These are phyloP conservation scores for Lathyrus tuberosus DNA, from an alignment of 306 rosid species.

Conservation along the genomic window DNA sequence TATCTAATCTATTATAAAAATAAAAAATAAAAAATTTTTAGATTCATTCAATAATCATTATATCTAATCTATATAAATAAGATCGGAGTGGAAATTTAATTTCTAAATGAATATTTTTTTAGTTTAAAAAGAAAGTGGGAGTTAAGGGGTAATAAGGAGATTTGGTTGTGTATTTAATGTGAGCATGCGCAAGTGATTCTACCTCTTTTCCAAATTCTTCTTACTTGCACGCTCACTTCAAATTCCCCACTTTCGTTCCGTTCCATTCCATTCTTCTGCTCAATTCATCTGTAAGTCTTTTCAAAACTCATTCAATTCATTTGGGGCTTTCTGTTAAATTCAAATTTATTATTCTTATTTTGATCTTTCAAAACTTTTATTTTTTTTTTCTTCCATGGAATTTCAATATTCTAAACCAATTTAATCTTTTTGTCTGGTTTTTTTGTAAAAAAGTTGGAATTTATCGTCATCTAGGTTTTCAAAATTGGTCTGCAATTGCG, in stretches of 20 bases:
- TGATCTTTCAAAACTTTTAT: no score
- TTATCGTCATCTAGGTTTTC: neutral
- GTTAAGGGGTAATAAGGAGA: slow-evolving; percentile 18
- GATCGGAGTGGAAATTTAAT: no score
- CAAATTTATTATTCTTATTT: neutral
- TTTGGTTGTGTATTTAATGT: slow-evolving; percentile 41
- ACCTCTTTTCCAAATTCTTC: slow-evolving; percentile 24
- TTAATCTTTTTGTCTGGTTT: neutral
- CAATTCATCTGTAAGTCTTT: slow-evolving; percentile 47
- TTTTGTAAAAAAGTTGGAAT: neutral
- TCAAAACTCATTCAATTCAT: neutral
- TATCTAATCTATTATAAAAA: no score
- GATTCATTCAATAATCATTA: no score
- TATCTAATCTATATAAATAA: no score
- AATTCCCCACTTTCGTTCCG: neutral
- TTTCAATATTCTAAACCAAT: slow-evolving; percentile 14
- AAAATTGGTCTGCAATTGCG: neutral
- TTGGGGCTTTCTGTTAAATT: no score
- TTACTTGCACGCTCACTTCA: neutral
- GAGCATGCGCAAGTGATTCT: neutral
- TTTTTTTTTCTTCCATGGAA: no score
- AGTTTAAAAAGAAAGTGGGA: no score
- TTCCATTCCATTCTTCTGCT: neutral
- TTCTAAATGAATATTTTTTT: no score
- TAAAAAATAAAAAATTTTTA: no score